Base-by-base conservation (phyloP, 306 rosid genomes). In the Citrullus colocynthis region DNA sequence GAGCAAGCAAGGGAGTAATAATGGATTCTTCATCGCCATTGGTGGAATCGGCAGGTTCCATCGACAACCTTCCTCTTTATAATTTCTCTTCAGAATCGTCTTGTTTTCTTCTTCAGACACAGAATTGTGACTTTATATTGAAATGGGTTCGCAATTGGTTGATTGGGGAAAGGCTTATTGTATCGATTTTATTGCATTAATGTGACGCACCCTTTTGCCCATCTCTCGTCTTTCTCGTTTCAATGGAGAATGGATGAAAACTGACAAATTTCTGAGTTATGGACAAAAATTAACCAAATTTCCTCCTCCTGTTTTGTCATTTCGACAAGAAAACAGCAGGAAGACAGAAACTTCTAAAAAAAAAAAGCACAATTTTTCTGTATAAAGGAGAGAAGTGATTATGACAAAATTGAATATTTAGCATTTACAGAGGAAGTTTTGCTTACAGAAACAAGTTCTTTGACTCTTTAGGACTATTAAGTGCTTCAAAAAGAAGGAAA, bases 1-100 rank as follows among this genome's bases (percentile, higher is more conserved):
- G 85, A 5, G 84, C 83, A 21, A 94, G 80, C 60, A 92, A 74
- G 21, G 98, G 92, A 24, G 49, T 80, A 13, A 81, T 77, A 70
- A 82, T 75, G 42, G 91, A 79, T 15, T 88, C 97, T 14, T 82
- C 75, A n/a, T 82, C 87, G 2, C 42, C 80, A 65, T 75, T 80
- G 73, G 18, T 4, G 64, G 16, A 9, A 71, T 39, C 49, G 16
- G 51, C 49, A 3, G 4, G 30, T 9, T n/a, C 16, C 51, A 41
- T 2, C 9, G n/a, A 67, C 15, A 6, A 0, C 10, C 2, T 67
- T 67, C 55, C 6, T 5, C 39, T 60, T 55, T 17, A 17, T 17
- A 20, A 10, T 21, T 58, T n/a, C 9, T 21, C 32, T 28, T 34
- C 37, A 30, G 66, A 28, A 28, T 18, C 9, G 66, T 60, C 73